Evolutionary conservation across 2,329 filamentous ascomycete species (phyloP).

Genomic region (Fusarium papillatum): DNA sequence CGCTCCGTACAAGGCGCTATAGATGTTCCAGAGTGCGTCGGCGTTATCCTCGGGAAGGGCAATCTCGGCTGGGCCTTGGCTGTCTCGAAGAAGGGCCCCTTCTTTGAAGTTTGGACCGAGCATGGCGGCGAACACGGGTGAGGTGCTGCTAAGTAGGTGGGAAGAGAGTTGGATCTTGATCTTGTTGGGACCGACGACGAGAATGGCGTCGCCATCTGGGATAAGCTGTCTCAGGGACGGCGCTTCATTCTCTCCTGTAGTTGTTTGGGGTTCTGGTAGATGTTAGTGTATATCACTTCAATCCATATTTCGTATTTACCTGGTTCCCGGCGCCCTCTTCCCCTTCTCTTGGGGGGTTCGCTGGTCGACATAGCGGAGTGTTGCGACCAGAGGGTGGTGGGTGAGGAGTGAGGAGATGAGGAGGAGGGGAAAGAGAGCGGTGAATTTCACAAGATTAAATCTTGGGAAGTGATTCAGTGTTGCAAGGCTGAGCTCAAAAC

Average conservation of each 20-base stretch:
- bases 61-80: not conserved
- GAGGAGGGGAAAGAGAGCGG: not conserved
- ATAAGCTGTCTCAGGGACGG: not conserved
- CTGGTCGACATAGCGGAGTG: too few species aligned
- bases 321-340: too few species aligned
- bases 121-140: not conserved
- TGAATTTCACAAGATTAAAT: not conserved
- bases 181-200: not conserved
- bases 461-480: not conserved
- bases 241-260: not conserved
- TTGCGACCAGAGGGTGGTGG: not conserved
- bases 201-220: not conserved
- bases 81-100: not conserved
- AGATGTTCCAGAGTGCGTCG: fast-evolving
- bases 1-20: not conserved
- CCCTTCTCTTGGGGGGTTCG: too few species aligned
- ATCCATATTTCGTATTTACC: too few species aligned
- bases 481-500: not conserved
- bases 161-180: not conserved
- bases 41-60: not conserved
- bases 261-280: not conserved
- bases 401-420: not conserved
- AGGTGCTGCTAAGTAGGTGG: not conserved
- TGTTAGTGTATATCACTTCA: too few species aligned
- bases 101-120: not conserved